Base-by-base conservation (phyloP, 306 rosid genomes). In the Benincasa hispida region DNA sequence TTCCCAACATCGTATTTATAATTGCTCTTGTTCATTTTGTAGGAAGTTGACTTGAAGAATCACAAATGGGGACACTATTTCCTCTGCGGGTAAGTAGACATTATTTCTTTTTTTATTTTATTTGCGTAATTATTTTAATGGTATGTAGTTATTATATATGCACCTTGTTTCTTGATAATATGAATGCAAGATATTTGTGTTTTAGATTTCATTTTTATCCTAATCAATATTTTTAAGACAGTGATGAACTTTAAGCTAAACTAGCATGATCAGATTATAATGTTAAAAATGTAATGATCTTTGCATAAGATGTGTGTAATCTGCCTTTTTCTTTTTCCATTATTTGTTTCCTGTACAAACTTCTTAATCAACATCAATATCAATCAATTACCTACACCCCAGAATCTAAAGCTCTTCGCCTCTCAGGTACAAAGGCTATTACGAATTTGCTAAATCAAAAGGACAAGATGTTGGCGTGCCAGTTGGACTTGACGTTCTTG, bases 61-160 rank as follows among this genome's bases (percentile, higher is more conserved):
- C 99, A 90, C 87, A 90, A 83, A 81, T 94, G 99, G 99, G 99
- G 97, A 8, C 97, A 94, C 83, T 94, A 94, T 82, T 94, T 94
- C 83, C 86, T 94, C 63, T 94, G 99, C 75, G 99, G 92, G 99
- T 94, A 81, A 86, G 96, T 74, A 76, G 35, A 54, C 28, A 47
- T 42, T 18, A 42, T 39, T 51, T 47, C 3, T 11, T 22, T 74
- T 56, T 45, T 21, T 34, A 60, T 76, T 56, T 76, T 24, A 13
- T 41, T 69, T 69, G 8, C 14, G 6, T 5, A 57, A 39, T 77
- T 51, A 12, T 55, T 28, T 32, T 65, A 12, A 22, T 45, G 28
- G 54, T 28, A 22, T 17, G 35, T 59, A 6, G 24, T 22, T 18
- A 45, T 21, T 50, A 17, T 1, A 1, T n/a, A 12, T 53, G 41